Evolutionary conservation across 169 alveolate genomes (phyloP), one percentile per base, ranked within the genome.

Genomic region (Plasmodium fragile): DNA sequence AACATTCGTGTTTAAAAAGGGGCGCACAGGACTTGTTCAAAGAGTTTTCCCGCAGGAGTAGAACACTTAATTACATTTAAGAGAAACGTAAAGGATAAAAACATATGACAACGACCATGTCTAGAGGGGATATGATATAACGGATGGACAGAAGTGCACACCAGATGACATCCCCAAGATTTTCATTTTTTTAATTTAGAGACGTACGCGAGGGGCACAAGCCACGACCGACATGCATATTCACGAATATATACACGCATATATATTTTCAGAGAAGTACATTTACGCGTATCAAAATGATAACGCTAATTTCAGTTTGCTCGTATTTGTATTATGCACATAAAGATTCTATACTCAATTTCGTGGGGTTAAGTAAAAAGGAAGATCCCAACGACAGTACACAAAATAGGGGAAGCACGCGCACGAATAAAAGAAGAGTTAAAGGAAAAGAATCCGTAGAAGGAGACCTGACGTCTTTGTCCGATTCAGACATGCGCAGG

Each of bases 271-370:
- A 25, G 75, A 65, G 75, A 69, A 41, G 22, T 28, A 75, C 65
- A 85, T 75, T 75, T 75, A n/a, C 13, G 59, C 25, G 59, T 8
- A 45, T 69, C 49, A 90, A 80, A 90, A 90, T 90, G 94, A 10
- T 90, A 41, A 90, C 94, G 32, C 59, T 90, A 81, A 80, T 90
- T 30, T 80, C 94, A 81, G 92, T 90, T 28, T 90, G 94, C 30
- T 77, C 92, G 18, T 90, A 90, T 53, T 81, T 90, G 75, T 90
- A 80, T 55, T 90, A 90, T 55, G 59, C 89, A 25, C 77, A 90
- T 39, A 90, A 73, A 90, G 94, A 90, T 70, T 80, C 82, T 55
- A 65, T 90, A 80, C 82, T 90, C 71, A 81, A 73, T 41, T 81
- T 72, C 3, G 80, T 80, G 70, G 85, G 94, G 52, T 65, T 77